phyloP scores from a whole-genome alignment of 805 yeast genomes.

The Cyberlindnera mississippiensis region DNA sequence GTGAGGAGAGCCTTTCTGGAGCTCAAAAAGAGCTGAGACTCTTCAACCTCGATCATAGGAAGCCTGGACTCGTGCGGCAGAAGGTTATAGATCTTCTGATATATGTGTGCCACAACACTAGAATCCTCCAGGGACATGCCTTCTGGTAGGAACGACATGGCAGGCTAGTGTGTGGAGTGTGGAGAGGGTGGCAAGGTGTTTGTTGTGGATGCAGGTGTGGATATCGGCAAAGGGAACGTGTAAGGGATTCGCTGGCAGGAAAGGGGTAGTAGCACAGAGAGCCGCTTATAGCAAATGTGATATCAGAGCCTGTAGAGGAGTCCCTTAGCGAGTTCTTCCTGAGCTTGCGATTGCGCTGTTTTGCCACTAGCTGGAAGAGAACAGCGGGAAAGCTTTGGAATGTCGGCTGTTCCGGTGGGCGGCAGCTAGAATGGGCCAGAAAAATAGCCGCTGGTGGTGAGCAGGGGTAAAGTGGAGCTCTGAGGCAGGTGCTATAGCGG shows the following conservation, averaged over 20 bases:
- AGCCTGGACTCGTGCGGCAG: slow-evolving; percentile 37
- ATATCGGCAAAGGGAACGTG: not conserved
- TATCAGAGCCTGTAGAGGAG: no score
- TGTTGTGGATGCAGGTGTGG: not conserved
- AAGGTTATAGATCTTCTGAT: slow-evolving; percentile 30
- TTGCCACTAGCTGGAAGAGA: no score
- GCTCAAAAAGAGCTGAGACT: slow-evolving; percentile 33
- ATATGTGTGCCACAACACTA: slow-evolving; percentile 34
- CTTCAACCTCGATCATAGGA: slow-evolving; percentile 34
- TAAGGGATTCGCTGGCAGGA: not conserved
- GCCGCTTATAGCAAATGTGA: no score
- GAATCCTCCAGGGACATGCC: slow-evolving; percentile 10
- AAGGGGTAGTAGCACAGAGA: no score
- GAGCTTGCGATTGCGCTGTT: no score
- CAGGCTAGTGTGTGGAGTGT: not conserved
- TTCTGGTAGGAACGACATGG: slow-evolving; percentile 10
- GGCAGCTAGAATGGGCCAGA: no score
- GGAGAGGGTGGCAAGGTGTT: not conserved
- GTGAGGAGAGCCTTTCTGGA: slow-evolving; percentile 32
- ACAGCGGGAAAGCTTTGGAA: no score
- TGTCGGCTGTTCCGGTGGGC: no score
- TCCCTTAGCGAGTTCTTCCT: no score
- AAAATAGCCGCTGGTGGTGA: no score
- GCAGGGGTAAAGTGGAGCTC: no score
- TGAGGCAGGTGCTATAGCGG: no score